Percentiles rank a stretch among this genome's conserved stretches.
Conservation (phyloP, 164 flowering plant species). For the Stephania cephalantha region DNA sequence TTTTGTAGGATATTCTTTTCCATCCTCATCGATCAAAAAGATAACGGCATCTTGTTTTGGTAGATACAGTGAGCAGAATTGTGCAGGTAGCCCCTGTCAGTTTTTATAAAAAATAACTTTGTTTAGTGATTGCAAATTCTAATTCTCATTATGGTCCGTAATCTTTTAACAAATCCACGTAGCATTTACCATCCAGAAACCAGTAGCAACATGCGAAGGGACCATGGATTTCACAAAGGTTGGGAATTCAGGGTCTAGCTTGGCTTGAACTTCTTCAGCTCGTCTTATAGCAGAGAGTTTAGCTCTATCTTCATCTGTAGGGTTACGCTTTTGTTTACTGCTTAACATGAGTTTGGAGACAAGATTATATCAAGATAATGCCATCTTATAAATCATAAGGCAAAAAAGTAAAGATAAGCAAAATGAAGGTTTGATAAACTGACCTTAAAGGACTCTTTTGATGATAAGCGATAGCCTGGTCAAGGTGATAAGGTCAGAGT, state of each 20-base stretch:
- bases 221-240: constrained; percentile 35
- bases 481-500: neutral
- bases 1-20: constrained; percentile 9
- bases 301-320: neutral
- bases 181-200: constrained; percentile 43
- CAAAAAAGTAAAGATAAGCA: neutral
- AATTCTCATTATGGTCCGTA: neutral
- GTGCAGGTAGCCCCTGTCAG: constrained; percentile 22
- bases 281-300: constrained; percentile 16
- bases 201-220: constrained; percentile 32
- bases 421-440: constrained; percentile 1
- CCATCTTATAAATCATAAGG: neutral
- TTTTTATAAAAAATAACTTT: neutral
- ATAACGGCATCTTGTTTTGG: constrained; percentile 25
- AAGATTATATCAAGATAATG: neutral
- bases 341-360: constrained; percentile 2
- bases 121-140: neutral
- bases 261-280: constrained; percentile 35
- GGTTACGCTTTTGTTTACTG: neutral
- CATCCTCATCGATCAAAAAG: constrained; percentile 31
- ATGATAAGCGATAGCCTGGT: constrained; percentile 11
- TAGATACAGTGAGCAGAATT: constrained; percentile 20
- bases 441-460: constrained; percentile 7
- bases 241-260: constrained; percentile 23
- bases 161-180: neutral